Conservation (phyloP, 2,329 filamentous ascomycete genomes). For the Phyllosticta capitalensis region DNA sequence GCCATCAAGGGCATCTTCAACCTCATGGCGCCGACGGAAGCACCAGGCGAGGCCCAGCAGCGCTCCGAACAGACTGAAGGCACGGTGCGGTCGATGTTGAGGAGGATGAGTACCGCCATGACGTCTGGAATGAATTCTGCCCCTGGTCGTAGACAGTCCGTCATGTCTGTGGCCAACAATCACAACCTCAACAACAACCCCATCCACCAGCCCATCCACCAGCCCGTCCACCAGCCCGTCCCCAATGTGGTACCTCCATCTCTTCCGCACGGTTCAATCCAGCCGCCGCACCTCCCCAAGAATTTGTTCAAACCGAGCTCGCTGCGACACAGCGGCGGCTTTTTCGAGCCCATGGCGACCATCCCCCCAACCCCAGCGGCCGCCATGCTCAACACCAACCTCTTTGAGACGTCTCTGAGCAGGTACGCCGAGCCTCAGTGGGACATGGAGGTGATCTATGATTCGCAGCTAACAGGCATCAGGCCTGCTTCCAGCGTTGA, state of each 20-base stretch:
- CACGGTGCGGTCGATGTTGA: constrained; percentile 9
- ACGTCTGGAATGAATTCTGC: constrained; percentile 7
- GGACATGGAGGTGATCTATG: neutral
- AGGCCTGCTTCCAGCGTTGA: neutral
- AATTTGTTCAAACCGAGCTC: constrained; percentile 1
- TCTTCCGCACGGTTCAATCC: neutral
- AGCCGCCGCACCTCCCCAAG: neutral
- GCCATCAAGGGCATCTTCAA: constrained; percentile 38
- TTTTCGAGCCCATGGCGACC: constrained; percentile 7
- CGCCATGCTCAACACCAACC: constrained; percentile 8
- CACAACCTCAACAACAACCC: neutral
- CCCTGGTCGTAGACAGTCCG: constrained; percentile 4
- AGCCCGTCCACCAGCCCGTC: too few relatives aligned
- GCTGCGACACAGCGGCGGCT: constrained; percentile 6
- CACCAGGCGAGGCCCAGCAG: constrained; percentile 12
- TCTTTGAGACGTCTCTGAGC: constrained; percentile 6
- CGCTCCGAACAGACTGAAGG: constrained; percentile 7
- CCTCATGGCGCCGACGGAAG: constrained; percentile 28
- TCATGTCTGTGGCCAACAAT: neutral
- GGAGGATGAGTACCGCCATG: constrained; percentile 11
- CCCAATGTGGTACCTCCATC: neutral
- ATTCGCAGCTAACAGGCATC: neutral
- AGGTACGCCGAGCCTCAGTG: neutral
- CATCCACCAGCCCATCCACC: too few relatives aligned
- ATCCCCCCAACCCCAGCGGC: constrained; percentile 8